Evolutionary conservation across 2,329 filamentous ascomycete genomes (phyloP).

Genomic region (Xylariaceae sp.): DNA sequence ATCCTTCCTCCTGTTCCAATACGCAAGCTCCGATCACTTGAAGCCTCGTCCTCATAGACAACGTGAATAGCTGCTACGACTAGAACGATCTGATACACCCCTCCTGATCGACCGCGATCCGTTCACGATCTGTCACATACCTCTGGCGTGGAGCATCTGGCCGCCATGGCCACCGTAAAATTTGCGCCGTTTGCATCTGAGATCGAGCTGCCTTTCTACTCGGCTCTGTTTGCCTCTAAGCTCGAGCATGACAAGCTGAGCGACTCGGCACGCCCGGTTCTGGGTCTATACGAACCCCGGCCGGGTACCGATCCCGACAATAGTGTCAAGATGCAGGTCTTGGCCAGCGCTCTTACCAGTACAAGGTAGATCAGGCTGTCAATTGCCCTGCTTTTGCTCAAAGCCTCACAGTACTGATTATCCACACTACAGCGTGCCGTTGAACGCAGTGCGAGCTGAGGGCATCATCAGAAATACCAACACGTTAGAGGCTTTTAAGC

Average conservation of each 20-base stretch:
- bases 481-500: conserved; percentile 88
- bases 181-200: conserved; percentile 91
- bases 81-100: no score
- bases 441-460: conserved; percentile 74
- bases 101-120: neutral
- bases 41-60: no score
- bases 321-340: conserved; percentile 85
- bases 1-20: no score
- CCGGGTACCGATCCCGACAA: conserved; percentile 65
- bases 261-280: conserved; percentile 80
- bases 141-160: conserved; percentile 2
- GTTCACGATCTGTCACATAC: no score
- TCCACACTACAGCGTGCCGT: conserved; percentile 53
- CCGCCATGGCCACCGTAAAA: conserved; percentile 44
- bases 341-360: conserved; percentile 78
- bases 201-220: conserved; percentile 94
- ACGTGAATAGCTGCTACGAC: no score
- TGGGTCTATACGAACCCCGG: conserved; percentile 86
- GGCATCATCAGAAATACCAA: conserved; percentile 96
- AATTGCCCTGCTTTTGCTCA: conserved; percentile 2
- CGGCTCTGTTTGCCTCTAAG: conserved; percentile 85
- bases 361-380: conserved; percentile 73
- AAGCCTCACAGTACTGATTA: conserved; percentile 16
- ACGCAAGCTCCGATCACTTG: no score
- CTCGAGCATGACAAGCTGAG: conserved; percentile 97